phyloP scores from a whole-genome alignment of 805 yeast genomes.

The Starmerella kuoi region DNA sequence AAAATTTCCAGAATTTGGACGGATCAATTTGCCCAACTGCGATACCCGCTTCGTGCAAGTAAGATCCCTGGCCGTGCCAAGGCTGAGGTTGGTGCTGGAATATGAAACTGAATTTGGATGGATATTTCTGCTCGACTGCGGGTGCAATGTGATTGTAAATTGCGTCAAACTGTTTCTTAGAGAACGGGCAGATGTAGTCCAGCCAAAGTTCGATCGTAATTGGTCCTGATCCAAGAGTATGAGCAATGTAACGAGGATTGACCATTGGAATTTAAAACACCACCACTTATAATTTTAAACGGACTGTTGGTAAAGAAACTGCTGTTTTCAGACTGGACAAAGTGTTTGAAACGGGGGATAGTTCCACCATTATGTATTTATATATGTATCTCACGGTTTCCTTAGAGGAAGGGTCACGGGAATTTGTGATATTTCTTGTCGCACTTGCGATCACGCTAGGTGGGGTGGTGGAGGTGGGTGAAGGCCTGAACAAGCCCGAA shows the following conservation, averaged over 20 bases:
- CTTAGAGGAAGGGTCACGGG: too few species aligned
- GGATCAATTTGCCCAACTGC: slow-evolving; percentile 51
- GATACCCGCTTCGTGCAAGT: slow-evolving; percentile 57
- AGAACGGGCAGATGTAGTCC: slow-evolving; percentile 50
- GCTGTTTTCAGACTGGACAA: too few species aligned
- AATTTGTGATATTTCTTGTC: too few species aligned
- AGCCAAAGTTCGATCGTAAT: slow-evolving; percentile 23
- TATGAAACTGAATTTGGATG: slow-evolving; percentile 45
- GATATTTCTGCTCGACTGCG: slow-evolving; percentile 33
- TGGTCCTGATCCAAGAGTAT: slow-evolving; percentile 20
- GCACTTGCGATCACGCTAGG: too few species aligned
- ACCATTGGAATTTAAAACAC: too few species aligned
- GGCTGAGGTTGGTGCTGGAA: slow-evolving; percentile 74
- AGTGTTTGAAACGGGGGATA: too few species aligned
- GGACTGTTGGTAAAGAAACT: too few species aligned
- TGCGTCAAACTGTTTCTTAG: slow-evolving; percentile 50
- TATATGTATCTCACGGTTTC: too few species aligned
- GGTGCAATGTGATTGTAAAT: slow-evolving; percentile 43
- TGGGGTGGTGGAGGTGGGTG: too few species aligned
- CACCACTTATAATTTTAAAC: not conserved
- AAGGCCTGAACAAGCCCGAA: too few species aligned
- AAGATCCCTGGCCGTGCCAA: slow-evolving; percentile 71
- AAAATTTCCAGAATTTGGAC: slow-evolving; percentile 43
- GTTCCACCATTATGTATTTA: too few species aligned
- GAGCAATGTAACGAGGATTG: slow-evolving; percentile 19